Percentiles rank a stretch among this genome's conserved stretches.
These are phyloP conservation scores for Diaporthe capsici DNA, from an alignment of 2,329 filamentous ascomycete genomes.

Conservation along the genomic window DNA sequence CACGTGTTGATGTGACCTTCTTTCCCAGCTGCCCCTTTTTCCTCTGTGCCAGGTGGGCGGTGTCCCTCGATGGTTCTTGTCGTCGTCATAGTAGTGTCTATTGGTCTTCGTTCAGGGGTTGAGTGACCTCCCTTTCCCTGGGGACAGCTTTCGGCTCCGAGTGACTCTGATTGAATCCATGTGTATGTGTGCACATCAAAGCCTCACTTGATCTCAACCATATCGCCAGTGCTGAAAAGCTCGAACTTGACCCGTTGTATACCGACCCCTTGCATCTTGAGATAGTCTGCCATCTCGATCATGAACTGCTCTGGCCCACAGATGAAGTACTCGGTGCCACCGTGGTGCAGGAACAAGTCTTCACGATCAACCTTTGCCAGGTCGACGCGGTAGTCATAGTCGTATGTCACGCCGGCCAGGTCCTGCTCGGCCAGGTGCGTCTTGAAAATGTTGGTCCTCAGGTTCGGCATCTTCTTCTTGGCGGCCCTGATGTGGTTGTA, in stretches of 20 bases:
- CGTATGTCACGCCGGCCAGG: conserved; percentile 58
- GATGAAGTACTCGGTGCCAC: conserved; percentile 66
- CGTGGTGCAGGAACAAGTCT: conserved; percentile 61
- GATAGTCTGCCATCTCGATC: conserved; percentile 62
- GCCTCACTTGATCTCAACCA: conserved; percentile 45
- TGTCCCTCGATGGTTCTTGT: neutral
- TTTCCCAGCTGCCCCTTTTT: neutral
- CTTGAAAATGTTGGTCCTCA: conserved; percentile 64
- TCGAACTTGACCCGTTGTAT: conserved; percentile 59
- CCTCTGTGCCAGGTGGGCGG: neutral
- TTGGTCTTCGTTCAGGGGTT: too few relatives aligned
- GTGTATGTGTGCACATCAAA: neutral
- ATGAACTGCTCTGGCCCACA: conserved; percentile 70
- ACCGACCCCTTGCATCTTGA: conserved; percentile 57
- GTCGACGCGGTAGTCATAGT: conserved; percentile 62
- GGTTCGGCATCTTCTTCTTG: conserved; percentile 51
- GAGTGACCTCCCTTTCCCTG: neutral
- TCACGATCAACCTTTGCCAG: conserved; percentile 59
- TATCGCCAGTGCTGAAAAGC: conserved; percentile 62
- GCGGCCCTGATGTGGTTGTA: conserved; percentile 64
- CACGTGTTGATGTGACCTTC: neutral
- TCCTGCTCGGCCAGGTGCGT: conserved; percentile 63
- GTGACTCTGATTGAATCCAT: neutral
- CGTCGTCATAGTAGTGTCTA: neutral
- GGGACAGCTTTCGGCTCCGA: too few relatives aligned